A percentile compares a stretch with the other conserved stretches of the same genome.
Evolutionary conservation across 768 basidiomycete species (phyloP).

Genomic region (Boletus rubroflammeus): DNA sequence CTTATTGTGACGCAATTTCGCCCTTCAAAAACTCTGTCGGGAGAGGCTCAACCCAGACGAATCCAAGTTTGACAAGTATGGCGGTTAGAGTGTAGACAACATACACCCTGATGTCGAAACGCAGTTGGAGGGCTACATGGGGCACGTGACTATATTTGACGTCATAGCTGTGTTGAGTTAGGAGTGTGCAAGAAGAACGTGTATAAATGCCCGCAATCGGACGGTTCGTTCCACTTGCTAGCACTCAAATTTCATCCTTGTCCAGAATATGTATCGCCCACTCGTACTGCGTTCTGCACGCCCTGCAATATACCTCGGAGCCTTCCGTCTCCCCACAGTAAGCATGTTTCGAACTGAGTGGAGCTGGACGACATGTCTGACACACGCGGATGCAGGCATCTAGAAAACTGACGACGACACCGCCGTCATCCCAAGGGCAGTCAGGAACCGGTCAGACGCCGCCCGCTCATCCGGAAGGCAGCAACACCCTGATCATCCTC

Average conservation of each 20-base stretch:
- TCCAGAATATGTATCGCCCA: slow-evolving; percentile 10
- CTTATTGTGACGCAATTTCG: neutral
- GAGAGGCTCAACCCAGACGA: neutral
- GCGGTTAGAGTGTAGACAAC: no score
- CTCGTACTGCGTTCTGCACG: slow-evolving; percentile 7
- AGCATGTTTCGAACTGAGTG: neutral
- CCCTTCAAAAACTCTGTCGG: neutral
- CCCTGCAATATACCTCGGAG: slow-evolving; percentile 11
- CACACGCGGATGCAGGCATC: neutral
- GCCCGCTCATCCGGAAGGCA: slow-evolving; percentile 10
- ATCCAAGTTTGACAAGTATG: no score
- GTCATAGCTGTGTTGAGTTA: slow-evolving; percentile 1
- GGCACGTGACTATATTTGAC: neutral
- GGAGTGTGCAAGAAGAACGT: neutral
- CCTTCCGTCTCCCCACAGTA: slow-evolving; percentile 7
- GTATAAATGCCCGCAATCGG: neutral
- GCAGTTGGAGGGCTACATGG: no score
- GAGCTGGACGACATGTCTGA: slow-evolving; percentile 1
- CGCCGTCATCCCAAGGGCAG: slow-evolving; percentile 10
- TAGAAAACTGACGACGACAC: slow-evolving; percentile 14
- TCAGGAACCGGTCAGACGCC: neutral
- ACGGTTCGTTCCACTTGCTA: neutral
- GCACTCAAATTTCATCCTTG: neutral
- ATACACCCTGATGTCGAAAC: no score
- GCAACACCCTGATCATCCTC: slow-evolving; percentile 29